phyloP scores from a whole-genome alignment of 768 basidiomycete species.

The Boletus pseudo-olivaceus region DNA sequence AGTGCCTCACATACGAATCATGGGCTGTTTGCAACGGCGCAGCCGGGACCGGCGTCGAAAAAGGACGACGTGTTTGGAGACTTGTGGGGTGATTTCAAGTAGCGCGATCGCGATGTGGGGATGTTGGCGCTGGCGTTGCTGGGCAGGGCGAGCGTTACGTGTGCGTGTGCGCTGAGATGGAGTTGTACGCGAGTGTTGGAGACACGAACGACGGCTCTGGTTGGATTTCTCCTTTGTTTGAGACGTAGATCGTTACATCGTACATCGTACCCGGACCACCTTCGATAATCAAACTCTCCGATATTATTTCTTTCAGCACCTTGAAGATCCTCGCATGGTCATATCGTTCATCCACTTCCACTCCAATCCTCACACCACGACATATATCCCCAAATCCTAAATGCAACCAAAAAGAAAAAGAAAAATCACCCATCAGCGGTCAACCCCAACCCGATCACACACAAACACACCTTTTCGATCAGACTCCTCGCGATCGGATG shows the following conservation, averaged over 20 bases:
- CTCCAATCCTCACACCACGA: not conserved
- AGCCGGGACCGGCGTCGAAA: conserved; percentile 40
- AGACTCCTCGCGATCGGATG: conserved; percentile 74
- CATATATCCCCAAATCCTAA: not conserved
- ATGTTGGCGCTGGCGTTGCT: not conserved
- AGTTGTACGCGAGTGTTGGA: no score
- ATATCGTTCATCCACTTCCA: not conserved
- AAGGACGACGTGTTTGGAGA: conserved; percentile 82
- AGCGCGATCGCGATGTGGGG: not conserved
- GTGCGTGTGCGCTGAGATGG: not conserved
- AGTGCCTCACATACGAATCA: conserved; percentile 33
- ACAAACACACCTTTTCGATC: conserved; percentile 61
- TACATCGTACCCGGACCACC: not conserved
- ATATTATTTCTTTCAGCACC: not conserved
- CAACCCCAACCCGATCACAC: not conserved
- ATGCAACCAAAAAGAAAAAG: not conserved
- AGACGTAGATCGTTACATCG: not conserved
- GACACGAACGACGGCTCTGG: not conserved
- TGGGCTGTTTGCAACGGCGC: conserved; percentile 27
- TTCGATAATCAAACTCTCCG: not conserved
- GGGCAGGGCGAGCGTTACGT: not conserved
- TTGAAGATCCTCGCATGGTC: no score
- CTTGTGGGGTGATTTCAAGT: conserved; percentile 83
- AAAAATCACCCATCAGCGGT: not conserved
- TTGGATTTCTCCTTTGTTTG: not conserved